Conservation (phyloP, 331 rosid species). For the Ulmus americana region DNA sequence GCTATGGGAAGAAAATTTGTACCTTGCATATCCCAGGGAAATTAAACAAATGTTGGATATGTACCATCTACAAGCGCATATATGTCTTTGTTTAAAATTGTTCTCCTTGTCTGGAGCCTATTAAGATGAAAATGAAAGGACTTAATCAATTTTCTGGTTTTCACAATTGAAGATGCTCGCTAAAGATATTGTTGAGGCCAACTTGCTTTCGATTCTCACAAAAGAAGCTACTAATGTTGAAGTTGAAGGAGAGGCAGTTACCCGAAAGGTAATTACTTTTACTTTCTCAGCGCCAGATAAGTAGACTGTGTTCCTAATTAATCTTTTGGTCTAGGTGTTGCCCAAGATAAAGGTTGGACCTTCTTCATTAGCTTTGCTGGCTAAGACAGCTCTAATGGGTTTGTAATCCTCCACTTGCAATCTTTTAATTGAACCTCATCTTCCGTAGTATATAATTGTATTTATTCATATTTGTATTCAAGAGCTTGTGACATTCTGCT, state of each 20-base stretch:
- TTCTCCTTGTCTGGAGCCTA: slow-evolving; percentile 17
- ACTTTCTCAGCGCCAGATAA: slow-evolving; percentile 1
- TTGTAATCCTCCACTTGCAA: slow-evolving; percentile 26
- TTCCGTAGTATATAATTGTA: slow-evolving; percentile 23
- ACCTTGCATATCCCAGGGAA: slow-evolving; percentile 1
- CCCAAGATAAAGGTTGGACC: slow-evolving; percentile 82
- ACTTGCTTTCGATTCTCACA: slow-evolving; percentile 61
- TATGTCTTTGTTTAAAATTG: slow-evolving; percentile 10
- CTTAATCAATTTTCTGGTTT: slow-evolving; percentile 19
- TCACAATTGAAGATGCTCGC: slow-evolving; percentile 72
- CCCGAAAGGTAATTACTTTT: slow-evolving; percentile 50
- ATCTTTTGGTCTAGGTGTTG: slow-evolving; percentile 52
- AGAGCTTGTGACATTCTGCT: slow-evolving; percentile 25
- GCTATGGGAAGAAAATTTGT: slow-evolving; percentile 11
- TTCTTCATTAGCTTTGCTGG: slow-evolving; percentile 77
- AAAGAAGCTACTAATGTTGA: slow-evolving; percentile 60
- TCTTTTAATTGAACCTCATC: slow-evolving; percentile 5
- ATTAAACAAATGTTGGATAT: slow-evolving; percentile 6
- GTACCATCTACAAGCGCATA: slow-evolving; percentile 13
- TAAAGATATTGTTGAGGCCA: slow-evolving; percentile 82
- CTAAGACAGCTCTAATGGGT: slow-evolving; percentile 90
- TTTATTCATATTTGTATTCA: slow-evolving; percentile 10
- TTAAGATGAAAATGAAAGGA: slow-evolving; percentile 21
- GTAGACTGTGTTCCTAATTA: slow-evolving; percentile 21
- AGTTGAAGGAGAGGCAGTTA: slow-evolving; percentile 47